Percentiles rank a stretch among this genome's conserved stretches.
phyloP scores from a whole-genome alignment of 768 basidiomycete species.

The Mycena albidolilacea region DNA sequence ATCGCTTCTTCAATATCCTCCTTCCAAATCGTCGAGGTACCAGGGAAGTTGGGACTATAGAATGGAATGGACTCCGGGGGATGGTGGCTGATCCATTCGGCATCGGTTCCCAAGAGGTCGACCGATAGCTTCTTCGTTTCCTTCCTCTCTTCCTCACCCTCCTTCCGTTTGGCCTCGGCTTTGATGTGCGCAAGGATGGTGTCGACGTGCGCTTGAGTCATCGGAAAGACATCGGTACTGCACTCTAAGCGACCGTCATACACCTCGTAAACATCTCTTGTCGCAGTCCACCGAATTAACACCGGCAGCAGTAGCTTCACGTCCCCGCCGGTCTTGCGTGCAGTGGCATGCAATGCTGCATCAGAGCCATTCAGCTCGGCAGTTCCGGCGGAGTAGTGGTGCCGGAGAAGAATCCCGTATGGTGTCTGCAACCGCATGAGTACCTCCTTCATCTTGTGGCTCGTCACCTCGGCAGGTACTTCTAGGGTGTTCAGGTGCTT shows the following conservation, averaged over 20 bases:
- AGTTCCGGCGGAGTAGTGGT: slow-evolving; percentile 46
- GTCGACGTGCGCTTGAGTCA: slow-evolving; percentile 42
- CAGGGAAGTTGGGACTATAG: slow-evolving; percentile 6
- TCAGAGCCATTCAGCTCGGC: slow-evolving; percentile 44
- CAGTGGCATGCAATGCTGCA: slow-evolving; percentile 37
- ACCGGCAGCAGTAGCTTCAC: slow-evolving; percentile 37
- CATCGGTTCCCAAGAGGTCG: slow-evolving; percentile 27
- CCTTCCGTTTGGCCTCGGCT: background rate
- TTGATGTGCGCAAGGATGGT: slow-evolving; percentile 16
- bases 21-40: slow-evolving; percentile 10
- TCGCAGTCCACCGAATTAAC: slow-evolving; percentile 38
- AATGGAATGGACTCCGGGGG: slow-evolving; percentile 13
- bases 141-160: background rate
- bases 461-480: slow-evolving; percentile 11
- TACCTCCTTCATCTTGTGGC: slow-evolving; percentile 23
- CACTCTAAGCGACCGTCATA: background rate
- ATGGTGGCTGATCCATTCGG: slow-evolving; percentile 20
- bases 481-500: slow-evolving; percentile 7
- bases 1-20: slow-evolving; percentile 6
- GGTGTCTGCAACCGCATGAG: slow-evolving; percentile 35
- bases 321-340: slow-evolving; percentile 18
- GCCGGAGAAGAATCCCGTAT: slow-evolving; percentile 46
- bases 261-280: too few relatives aligned
- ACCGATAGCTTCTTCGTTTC: background rate
- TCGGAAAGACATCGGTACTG: slow-evolving; percentile 36